Conservation (phyloP, 192 early-diverging fungal species). For the Entomortierella beljakovae region DNA sequence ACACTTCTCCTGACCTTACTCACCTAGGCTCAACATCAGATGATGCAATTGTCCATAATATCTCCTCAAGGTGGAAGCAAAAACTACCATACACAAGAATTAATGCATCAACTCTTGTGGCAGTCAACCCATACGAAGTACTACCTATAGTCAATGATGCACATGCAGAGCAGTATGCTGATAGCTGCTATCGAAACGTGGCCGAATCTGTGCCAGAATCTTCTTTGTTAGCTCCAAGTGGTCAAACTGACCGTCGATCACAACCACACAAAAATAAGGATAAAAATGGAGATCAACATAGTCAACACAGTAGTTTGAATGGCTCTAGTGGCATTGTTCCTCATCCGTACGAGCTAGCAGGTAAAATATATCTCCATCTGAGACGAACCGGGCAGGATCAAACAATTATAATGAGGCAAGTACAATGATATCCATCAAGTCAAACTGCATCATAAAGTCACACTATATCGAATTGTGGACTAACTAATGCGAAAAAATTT, state of each 20-base stretch:
- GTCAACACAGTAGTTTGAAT: constrained; percentile 42
- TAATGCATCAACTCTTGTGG: constrained; percentile 54
- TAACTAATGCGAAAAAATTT: too few relatives aligned
- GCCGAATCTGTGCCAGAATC: constrained; percentile 16
- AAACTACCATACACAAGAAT: constrained; percentile 66
- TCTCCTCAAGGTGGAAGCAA: constrained; percentile 60
- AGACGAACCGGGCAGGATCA: constrained; percentile 76
- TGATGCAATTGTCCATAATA: constrained; percentile 56
- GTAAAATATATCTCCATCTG: constrained; percentile 77
- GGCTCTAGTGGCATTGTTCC: constrained; percentile 55
- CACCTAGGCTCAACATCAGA: constrained; percentile 57
- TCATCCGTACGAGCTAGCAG: constrained; percentile 76
- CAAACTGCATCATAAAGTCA: neutral
- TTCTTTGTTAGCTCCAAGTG: neutral
- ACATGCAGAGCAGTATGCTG: constrained; percentile 63
- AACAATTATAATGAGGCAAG: constrained; percentile 70
- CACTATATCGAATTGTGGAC: too few relatives aligned
- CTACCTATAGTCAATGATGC: constrained; percentile 57
- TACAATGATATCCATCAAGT: neutral
- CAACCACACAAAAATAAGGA: constrained; percentile 14
- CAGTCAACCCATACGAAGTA: constrained; percentile 61
- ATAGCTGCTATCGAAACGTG: constrained; percentile 62
- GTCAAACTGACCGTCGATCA: neutral
- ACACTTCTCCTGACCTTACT: constrained; percentile 51
- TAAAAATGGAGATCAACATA: constrained; percentile 25